Evolutionary conservation across 2,329 filamentous ascomycete genomes (phyloP).

Genomic region (Byssochlamys sp.): DNA sequence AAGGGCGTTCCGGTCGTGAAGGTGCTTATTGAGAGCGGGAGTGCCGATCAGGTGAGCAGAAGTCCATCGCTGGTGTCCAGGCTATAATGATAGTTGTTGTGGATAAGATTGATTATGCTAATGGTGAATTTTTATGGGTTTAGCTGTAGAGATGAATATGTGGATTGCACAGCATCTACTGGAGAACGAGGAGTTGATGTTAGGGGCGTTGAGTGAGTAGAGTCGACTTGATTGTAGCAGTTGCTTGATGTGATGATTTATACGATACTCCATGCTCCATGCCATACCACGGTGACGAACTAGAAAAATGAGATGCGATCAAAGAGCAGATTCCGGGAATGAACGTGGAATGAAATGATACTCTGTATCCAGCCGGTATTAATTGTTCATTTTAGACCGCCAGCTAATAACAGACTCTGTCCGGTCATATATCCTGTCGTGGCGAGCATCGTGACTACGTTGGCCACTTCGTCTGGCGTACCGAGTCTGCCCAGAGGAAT

Average conservation of each 20-base stretch:
- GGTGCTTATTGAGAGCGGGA: conserved; percentile 35
- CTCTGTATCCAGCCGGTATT: neutral
- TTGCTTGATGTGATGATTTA: neutral
- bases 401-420: conserved; percentile 44
- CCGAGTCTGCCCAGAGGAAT: conserved; percentile 53
- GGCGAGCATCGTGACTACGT: conserved; percentile 52
- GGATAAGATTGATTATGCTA: neutral
- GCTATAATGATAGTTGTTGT: neutral
- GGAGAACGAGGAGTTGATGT: neutral
- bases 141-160: neutral
- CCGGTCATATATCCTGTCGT: conserved; percentile 53
- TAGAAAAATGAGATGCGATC: neutral
- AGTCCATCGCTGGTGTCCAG: neutral
- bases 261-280: neutral
- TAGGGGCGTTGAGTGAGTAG: neutral
- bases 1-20: conserved; percentile 45
- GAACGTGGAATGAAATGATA: neutral
- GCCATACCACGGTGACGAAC: neutral
- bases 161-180: neutral
- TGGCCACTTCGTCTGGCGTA: conserved; percentile 50
- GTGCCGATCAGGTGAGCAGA: neutral
- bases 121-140: neutral
- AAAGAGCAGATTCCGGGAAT: neutral
- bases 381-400: conserved; percentile 20
- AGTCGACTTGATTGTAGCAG: neutral